Evolutionary conservation across 2,329 filamentous ascomycete genomes (phyloP).

Genomic region (Ceratocystis diversiconidia): DNA sequence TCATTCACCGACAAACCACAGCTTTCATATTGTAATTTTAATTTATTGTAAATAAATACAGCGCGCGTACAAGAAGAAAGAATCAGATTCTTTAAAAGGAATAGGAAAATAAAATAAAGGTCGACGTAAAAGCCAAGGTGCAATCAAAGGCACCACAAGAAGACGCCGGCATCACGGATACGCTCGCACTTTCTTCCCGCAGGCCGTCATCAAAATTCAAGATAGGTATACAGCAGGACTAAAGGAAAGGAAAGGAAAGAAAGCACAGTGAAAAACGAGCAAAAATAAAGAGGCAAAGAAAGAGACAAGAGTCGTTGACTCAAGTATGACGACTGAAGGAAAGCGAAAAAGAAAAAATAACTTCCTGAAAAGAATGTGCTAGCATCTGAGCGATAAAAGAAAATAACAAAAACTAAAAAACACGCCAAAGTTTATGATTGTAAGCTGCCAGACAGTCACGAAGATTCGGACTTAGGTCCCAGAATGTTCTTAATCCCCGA

Average conservation of each 20-base stretch:
- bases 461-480: slow-evolving; percentile 35
- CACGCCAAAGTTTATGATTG: slow-evolving; percentile 5
- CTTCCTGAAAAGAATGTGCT: slow-evolving; percentile 9
- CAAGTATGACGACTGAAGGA: background rate
- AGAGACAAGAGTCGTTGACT: background rate
- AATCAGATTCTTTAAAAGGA: slow-evolving; percentile 24
- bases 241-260: background rate
- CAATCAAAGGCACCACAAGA: background rate
- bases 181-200: background rate
- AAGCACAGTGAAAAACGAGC: background rate
- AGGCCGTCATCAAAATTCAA: slow-evolving; percentile 15
- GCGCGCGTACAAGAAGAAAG: background rate
- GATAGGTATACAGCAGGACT: slow-evolving; percentile 17
- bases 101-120: slow-evolving; percentile 19
- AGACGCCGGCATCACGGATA: slow-evolving; percentile 7
- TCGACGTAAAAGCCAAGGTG: slow-evolving; percentile 8
- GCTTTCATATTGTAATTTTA: background rate
- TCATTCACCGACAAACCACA: background rate
- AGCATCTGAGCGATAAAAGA: background rate
- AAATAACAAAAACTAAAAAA: background rate
- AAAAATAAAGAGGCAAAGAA: slow-evolving; percentile 8
- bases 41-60: background rate
- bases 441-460: slow-evolving; percentile 18
- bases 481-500: slow-evolving; percentile 36
- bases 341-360: background rate